Evolutionary conservation across 352 stramenopile species (phyloP).

Genomic region (Aphanomyces stellatus): DNA sequence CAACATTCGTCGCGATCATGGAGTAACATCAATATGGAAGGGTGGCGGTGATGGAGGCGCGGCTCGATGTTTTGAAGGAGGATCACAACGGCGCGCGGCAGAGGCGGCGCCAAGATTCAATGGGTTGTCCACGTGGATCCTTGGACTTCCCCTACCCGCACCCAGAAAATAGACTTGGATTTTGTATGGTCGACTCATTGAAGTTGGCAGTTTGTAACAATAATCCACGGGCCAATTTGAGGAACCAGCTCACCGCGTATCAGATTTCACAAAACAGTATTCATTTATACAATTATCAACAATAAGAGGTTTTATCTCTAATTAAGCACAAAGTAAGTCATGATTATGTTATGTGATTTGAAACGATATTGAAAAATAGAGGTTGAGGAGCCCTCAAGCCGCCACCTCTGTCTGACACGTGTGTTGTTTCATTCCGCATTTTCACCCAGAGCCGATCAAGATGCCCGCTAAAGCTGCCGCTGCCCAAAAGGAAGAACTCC

Average conservation of each 20-base stretch:
- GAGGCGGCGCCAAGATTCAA: too few relatives aligned
- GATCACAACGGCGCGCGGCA: too few relatives aligned
- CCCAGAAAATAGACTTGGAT: too few relatives aligned
- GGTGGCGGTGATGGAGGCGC: too few relatives aligned
- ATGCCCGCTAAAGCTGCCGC: slow-evolving; percentile 11
- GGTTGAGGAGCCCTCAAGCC: not conserved
- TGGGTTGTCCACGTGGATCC: too few relatives aligned
- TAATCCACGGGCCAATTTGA: not conserved
- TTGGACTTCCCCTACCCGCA: too few relatives aligned
- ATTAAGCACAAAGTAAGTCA: not conserved
- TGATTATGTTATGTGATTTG: not conserved
- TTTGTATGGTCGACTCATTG: too few relatives aligned
- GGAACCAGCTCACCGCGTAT: too few relatives aligned
- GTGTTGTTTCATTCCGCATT: slow-evolving; percentile 7
- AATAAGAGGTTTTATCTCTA: not conserved
- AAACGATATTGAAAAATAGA: not conserved
- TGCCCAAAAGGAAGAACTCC: slow-evolving; percentile 4
- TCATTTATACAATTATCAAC: not conserved
- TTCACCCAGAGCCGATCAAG: not conserved
- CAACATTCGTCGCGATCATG: too few relatives aligned
- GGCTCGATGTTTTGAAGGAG: too few relatives aligned
- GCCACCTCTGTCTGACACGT: not conserved
- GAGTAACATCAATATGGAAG: too few relatives aligned
- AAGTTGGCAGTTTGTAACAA: not conserved
- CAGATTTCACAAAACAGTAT: too few relatives aligned